Base-by-base conservation (phyloP, 768 basidiomycete species). In the Ephemerocybe angulata region DNA sequence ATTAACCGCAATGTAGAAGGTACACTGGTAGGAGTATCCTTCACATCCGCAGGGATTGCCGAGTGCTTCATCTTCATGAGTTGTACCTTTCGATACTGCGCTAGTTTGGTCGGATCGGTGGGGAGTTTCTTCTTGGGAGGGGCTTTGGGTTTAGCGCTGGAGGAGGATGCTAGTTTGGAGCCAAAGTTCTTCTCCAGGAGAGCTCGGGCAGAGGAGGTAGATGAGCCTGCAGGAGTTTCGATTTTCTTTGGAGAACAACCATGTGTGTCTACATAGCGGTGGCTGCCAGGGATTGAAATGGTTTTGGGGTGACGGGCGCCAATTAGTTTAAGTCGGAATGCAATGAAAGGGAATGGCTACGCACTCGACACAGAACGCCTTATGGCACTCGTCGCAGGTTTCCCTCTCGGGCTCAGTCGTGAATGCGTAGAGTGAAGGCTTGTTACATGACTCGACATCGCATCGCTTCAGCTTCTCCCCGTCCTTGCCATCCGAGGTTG, bases 1-100 rank as follows among this genome's bases (percentile, higher is more conserved):
- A 87, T 80, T 38, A 87, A 59, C 22, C 88, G 79, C 54, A 88
- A 76, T 22, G 81, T 78, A 41, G 81, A 62, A 13, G 82, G 70
- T 1, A 82, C 66, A 15, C 71, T 68, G 11, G 74, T 71, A 1
- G 68, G 50, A 50, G 71, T 78, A 63, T 86, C 83, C 61, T 78
- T 83, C 19, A 80, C 75, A 61, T 91, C 84, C 7, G 73, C 82
- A 2, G 88, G 81, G 38, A 72, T 60, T 11, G 91, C 91, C 35
- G 73, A 76, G 64, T 87, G 88, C 52, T 85, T 83, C 78, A 93
- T 79, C 63, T 83, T 88, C 79, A 92, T 88, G 4, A 85, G 63
- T 62, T 85, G 81, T 17, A 90, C 64, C 60, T 81, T 83, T 53
- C 77, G 76, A 55, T 76, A 67, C 57, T 83, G 80, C 1, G 77